These are phyloP conservation scores for Helenozyma baotianmanensis DNA, from an alignment of 805 yeast genomes.

Conservation along the genomic window DNA sequence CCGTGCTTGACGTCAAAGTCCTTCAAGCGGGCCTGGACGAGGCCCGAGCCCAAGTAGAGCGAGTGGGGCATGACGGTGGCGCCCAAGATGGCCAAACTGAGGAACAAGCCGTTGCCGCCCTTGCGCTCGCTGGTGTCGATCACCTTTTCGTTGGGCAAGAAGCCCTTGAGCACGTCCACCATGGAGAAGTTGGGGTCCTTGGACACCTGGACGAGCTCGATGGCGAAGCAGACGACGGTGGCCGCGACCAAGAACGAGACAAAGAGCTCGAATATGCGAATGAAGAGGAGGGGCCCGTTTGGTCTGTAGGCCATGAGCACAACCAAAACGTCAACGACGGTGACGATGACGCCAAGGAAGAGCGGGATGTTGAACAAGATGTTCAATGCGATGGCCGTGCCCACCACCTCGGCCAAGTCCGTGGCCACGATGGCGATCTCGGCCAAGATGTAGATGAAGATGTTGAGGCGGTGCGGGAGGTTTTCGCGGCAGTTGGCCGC, in stretches of 20 bases:
- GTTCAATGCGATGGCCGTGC: constrained; percentile 92
- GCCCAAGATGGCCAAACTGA: constrained; percentile 81
- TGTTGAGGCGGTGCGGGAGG: constrained; percentile 57
- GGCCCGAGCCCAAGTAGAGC: constrained; percentile 76
- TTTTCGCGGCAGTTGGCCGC: constrained; percentile 83
- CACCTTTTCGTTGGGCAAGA: constrained; percentile 46
- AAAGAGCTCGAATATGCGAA: constrained; percentile 75
- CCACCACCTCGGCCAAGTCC: constrained; percentile 94
- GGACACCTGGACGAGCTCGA: constrained; percentile 71
- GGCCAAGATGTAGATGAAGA: constrained; percentile 67
- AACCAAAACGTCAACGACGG: constrained; percentile 80
- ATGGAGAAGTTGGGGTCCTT: constrained; percentile 41
- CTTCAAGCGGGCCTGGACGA: constrained; percentile 78
- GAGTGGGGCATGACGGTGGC: constrained; percentile 97
- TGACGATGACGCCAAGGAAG: constrained; percentile 75
- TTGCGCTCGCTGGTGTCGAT: constrained; percentile 22
- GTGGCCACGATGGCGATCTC: constrained; percentile 93
- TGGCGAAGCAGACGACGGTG: constrained; percentile 80
- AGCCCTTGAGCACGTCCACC: constrained; percentile 51
- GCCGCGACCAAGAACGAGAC: constrained; percentile 75
- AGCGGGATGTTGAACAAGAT: constrained; percentile 78
- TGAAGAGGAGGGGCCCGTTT: constrained; percentile 69
- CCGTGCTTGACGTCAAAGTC: constrained; percentile 72
- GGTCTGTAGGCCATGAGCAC: constrained; percentile 88
- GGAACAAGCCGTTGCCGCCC: constrained; percentile 55